Base-by-base conservation (phyloP, 176 grass and related monocot species). In the Musa beccarii region DNA sequence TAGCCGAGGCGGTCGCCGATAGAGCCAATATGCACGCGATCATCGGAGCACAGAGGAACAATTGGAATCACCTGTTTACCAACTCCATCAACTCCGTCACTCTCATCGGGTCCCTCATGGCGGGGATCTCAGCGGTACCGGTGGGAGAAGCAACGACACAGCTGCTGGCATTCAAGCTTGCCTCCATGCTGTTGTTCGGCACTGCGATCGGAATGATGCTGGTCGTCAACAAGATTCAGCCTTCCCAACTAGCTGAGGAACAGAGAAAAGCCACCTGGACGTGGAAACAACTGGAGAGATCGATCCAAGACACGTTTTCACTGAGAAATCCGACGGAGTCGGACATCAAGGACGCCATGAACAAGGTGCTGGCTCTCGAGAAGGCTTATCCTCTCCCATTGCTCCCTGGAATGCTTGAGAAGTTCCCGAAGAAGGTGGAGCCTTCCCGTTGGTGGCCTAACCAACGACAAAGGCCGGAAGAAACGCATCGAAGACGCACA, bases 31-130 rank as follows among this genome's bases (percentile, higher is more conserved):
- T 92, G 90, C 89, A 92, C 76, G 89, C 83, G 29, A 92, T 92
- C 81, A 79, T 92, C 55, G 89, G 86, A 0, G 2, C 25, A 22
- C 89, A 92, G 83, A n/a, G 83, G 12, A 82, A 92, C 24, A 84
- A 86, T 84, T 92, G 89, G 89, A 92, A 92, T 81, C 89, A 86
- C 75, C 89, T 88, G 28, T 74, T 92, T 54, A 84, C 88, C 51
- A 83, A 84, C 72, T 82, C 89, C 54, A 78, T 77, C 81, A 92
- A 92, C 76, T 77, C 86, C 51, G 68, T 92, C 51, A 13, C 75
- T 16, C 86, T 92, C 63, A 12, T 84, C 1, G 89, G 81, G 1
- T 81, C 86, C 26, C 9, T 71, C 23, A 78, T 86, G 84, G 72
- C 84, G 1, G 83, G 81, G 43, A 64, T 92, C n/a, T 78, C 86